Evolutionary conservation across 805 yeast genomes (phyloP).

Genomic region (Cyberlindnera suaveolens): DNA sequence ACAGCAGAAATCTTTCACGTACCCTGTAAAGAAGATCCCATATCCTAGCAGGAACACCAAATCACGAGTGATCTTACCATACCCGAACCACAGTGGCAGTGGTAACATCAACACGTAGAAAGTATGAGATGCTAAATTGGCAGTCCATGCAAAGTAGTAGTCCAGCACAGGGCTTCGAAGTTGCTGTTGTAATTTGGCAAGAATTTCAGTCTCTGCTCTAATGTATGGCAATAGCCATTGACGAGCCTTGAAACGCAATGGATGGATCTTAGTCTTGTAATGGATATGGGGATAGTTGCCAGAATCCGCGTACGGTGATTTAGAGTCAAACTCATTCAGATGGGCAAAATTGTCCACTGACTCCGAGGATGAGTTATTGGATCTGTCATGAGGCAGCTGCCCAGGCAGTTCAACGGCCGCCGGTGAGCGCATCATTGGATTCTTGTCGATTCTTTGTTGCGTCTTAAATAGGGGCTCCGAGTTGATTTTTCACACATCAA

Average conservation of each 20-base stretch:
- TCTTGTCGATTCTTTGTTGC: too few species aligned
- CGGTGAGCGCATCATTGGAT: too few species aligned
- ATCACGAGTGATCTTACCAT: conserved; percentile 51
- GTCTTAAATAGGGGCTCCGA: too few species aligned
- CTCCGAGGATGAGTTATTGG: background rate
- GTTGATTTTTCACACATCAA: too few species aligned
- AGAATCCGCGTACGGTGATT: conserved; percentile 45
- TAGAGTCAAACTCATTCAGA: conserved; percentile 21
- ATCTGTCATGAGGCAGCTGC: too few species aligned
- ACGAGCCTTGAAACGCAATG: conserved; percentile 50
- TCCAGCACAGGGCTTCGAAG: conserved; percentile 51
- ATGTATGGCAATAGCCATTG: conserved; percentile 47
- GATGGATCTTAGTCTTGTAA: conserved; percentile 53
- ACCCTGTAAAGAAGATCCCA: conserved; percentile 63
- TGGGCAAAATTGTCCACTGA: conserved; percentile 20
- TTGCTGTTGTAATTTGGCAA: conserved; percentile 50
- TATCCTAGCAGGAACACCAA: conserved; percentile 58
- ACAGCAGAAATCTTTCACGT: conserved; percentile 77
- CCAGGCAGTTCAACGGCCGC: too few species aligned
- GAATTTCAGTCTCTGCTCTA: conserved; percentile 54
- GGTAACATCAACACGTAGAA: conserved; percentile 90
- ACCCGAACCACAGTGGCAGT: conserved; percentile 77
- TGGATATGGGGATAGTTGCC: conserved; percentile 67
- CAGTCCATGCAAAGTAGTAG: conserved; percentile 77
- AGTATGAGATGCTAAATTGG: conserved; percentile 88